Conservation (phyloP, 305 asterid genomes). For the Fraxinus albicans region DNA sequence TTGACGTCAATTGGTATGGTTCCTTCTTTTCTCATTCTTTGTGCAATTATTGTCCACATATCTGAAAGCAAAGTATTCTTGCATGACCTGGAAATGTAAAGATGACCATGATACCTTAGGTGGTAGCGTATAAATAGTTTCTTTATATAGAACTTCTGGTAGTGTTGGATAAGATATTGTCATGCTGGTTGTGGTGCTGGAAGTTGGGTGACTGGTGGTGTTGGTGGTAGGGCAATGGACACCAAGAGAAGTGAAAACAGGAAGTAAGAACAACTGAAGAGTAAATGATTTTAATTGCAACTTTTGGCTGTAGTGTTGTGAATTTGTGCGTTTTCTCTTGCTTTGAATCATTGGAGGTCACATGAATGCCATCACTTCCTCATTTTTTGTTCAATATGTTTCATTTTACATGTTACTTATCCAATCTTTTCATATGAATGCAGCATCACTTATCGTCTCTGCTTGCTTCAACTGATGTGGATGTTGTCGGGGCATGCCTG, state of each 20-base stretch:
- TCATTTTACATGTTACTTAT: constrained; percentile 20
- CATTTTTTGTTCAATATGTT: constrained; percentile 17
- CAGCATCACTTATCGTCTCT: constrained; percentile 95
- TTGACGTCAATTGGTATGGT: not conserved
- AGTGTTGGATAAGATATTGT: not conserved
- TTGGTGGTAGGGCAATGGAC: not conserved
- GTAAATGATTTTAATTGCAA: not conserved
- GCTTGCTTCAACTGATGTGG: constrained; percentile 91
- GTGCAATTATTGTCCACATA: not conserved
- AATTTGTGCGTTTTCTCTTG: not conserved
- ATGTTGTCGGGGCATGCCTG: constrained; percentile 93
- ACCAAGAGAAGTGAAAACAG: not conserved
- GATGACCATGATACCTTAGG: not conserved
- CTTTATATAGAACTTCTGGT: not conserved
- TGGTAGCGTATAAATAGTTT: not conserved
- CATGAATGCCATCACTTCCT: not conserved
- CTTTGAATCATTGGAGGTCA: not conserved
- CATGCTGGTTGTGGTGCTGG: constrained; percentile 4
- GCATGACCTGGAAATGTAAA: not conserved
- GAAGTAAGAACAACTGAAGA: not conserved
- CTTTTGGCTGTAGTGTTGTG: not conserved
- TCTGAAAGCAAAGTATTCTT: not conserved
- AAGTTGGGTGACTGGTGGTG: not conserved
- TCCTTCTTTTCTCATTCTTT: not conserved
- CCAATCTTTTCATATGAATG: constrained; percentile 29